These are phyloP conservation scores for Calonectria multiphialidica DNA, from an alignment of 2,329 filamentous ascomycete species.

Conservation along the genomic window DNA sequence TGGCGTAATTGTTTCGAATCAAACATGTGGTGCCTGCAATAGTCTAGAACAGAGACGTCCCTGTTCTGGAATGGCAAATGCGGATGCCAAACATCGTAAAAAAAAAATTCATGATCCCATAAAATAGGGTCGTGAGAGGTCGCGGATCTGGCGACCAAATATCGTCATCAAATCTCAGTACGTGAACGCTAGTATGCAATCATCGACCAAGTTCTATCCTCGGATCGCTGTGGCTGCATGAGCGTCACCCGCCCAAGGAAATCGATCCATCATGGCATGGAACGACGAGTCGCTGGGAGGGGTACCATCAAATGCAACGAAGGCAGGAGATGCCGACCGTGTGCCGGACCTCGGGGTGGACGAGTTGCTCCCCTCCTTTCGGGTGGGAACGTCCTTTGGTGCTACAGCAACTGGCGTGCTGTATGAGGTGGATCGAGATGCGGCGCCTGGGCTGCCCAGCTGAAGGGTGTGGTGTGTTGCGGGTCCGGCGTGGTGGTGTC, in stretches of 20 bases:
- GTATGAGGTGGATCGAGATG: constrained; percentile 31
- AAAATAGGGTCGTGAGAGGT: neutral
- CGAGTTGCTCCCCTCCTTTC: constrained; percentile 35
- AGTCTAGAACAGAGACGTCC: constrained; percentile 7
- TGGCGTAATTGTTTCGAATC: constrained; percentile 32
- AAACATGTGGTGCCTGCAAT: constrained; percentile 33
- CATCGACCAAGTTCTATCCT: constrained; percentile 46
- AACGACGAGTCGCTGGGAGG: constrained; percentile 55
- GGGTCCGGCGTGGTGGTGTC: constrained; percentile 49
- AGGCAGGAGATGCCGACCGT: constrained; percentile 59
- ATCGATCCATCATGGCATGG: constrained; percentile 55
- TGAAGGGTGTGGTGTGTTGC: constrained; percentile 58
- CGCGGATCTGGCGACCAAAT: neutral
- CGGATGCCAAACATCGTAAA: constrained; percentile 9
- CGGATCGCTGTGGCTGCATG: constrained; percentile 63
- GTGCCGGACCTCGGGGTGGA: constrained; percentile 50
- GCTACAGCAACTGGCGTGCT: constrained; percentile 35
- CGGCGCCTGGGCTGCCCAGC: constrained; percentile 24
- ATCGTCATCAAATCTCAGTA: constrained; percentile 22
- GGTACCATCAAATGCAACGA: constrained; percentile 62
- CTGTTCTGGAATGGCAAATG: neutral
- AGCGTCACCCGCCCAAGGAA: constrained; percentile 61
- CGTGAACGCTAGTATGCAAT: constrained; percentile 29
- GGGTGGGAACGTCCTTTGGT: constrained; percentile 43
- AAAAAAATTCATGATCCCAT: constrained; percentile 16